Base-by-base conservation (phyloP, 306 rosid species). In the Castanopsis chinensis region DNA sequence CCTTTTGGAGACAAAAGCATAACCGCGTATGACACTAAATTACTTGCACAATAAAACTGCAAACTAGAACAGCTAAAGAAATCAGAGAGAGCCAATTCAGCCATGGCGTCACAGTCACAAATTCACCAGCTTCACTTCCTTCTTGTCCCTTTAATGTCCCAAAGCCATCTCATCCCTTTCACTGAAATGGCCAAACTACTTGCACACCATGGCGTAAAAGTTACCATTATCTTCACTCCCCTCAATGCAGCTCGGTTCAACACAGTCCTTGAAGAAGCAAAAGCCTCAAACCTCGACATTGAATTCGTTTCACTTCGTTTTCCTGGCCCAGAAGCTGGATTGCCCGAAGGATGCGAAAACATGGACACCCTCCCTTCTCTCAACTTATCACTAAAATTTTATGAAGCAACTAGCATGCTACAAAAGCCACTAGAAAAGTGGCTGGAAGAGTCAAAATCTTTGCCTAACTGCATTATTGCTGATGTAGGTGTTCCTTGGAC, bases 291-390 rank as follows among this genome's bases (percentile, higher is more conserved):
- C 52, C 72, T 67, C 51, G 10, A 33, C 25, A 8, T 67, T 10
- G 13, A 67, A n/a, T 67, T 67, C 25, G 8, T 67, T 35, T 67
- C 72, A 37, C 69, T 79, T 13, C 52, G 6, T 30, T 27, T 83
- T 57, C 72, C 83, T 52, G 30, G 55, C 68, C 77, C 69, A 35
- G 69, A 75, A 63, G 60, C 74, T 9, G 71, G 83, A 1, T 19
- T 83, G 51, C 86, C 83, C 2, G 28, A 79, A 60, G 86, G 83
- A 5, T 21, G 55, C 9, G 86, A 78, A 20, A 83, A 53, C 30
- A n/a, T 78, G 41, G 83, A 78, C 30, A 51, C 3, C 28, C 43
- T 83, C 8, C 77, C 80, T 21, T 61, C 80, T 9, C 60, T 68
- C 5, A 70, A 33, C n/a, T 30, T 69, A 33, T 6, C 52, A 11